These are phyloP conservation scores for Tricharina praecox DNA, from an alignment of 495 filamentous ascomycete species.

Conservation along the genomic window DNA sequence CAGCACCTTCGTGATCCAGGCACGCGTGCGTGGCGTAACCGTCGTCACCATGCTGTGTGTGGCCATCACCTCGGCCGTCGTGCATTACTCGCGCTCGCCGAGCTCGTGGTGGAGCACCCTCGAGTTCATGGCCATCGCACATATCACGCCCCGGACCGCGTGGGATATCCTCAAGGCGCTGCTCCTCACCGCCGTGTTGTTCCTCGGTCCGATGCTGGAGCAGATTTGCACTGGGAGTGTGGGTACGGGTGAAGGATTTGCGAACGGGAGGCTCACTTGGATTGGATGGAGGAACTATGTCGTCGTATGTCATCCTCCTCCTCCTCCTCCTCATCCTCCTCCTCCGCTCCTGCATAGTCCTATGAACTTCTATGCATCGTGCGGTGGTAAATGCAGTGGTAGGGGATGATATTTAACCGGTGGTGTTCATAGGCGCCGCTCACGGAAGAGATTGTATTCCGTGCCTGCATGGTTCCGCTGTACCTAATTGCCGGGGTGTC, in stretches of 20 bases:
- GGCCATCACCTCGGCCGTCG: constrained; percentile 42
- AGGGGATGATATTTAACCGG: too few species aligned
- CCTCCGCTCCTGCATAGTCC: too few species aligned
- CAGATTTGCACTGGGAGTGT: constrained; percentile 41
- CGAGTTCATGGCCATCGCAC: constrained; percentile 14
- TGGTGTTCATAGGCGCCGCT: constrained; percentile 48
- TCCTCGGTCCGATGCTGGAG: constrained; percentile 70
- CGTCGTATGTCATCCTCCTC: constrained; percentile 34
- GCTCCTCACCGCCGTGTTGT: constrained; percentile 59
- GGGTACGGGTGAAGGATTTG: constrained; percentile 39
- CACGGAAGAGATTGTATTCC: constrained; percentile 88
- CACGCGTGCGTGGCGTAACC: constrained; percentile 63
- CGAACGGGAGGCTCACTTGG: constrained; percentile 34
- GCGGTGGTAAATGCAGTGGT: too few species aligned
- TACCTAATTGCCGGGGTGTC: constrained; percentile 55
- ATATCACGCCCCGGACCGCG: constrained; percentile 32
- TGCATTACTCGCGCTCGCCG: constrained; percentile 27
- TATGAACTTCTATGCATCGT: too few species aligned
- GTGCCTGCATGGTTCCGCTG: constrained; percentile 63
- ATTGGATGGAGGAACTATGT: constrained; percentile 50
- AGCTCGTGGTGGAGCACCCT: not conserved
- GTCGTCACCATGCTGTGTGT: constrained; percentile 48
- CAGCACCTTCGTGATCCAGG: constrained; percentile 74
- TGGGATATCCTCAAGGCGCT: constrained; percentile 41
- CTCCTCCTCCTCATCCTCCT: too few species aligned